phyloP scores from a whole-genome alignment of 2,329 filamentous ascomycete species.

The Claviceps capensis region DNA sequence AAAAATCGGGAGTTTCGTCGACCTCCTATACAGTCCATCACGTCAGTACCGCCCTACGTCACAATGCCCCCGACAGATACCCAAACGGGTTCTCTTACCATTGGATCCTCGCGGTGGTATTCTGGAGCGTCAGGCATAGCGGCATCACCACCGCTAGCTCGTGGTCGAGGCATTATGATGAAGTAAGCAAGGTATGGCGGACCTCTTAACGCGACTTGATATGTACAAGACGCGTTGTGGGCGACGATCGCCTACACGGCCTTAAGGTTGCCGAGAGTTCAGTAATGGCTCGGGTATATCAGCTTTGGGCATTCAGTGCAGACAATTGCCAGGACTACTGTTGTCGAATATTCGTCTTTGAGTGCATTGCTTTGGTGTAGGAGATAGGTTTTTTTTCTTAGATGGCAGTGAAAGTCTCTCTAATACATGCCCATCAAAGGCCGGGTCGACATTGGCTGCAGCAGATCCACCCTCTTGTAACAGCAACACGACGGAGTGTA shows the following conservation, averaged over 20 bases:
- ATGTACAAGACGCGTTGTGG: conserved; percentile 30
- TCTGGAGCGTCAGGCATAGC: conserved; percentile 50
- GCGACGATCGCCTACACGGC: conserved; percentile 3
- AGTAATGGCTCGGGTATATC: background rate
- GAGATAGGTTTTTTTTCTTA: conserved; percentile 20
- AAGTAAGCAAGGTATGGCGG: conserved; percentile 12
- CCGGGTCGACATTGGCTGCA: conserved; percentile 16
- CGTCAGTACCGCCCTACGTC: background rate
- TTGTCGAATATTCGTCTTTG: conserved; percentile 6
- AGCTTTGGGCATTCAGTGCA: background rate
- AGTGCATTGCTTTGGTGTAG: conserved; percentile 4
- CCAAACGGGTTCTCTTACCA: conserved; percentile 26
- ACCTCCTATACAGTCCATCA: conserved; percentile 31
- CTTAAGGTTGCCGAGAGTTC: background rate
- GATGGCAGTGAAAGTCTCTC: conserved; percentile 19
- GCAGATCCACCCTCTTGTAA: conserved; percentile 10
- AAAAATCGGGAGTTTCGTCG: conserved; percentile 53
- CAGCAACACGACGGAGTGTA: too few relatives aligned
- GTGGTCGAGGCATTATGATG: conserved; percentile 42
- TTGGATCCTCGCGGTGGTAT: conserved; percentile 29
- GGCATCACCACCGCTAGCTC: conserved; percentile 38
- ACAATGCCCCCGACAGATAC: background rate
- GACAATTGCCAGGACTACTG: background rate
- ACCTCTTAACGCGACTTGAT: conserved; percentile 40
- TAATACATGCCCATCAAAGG: conserved; percentile 18